Conservation (phyloP, 345 rosid species). For the Psidium guajava region DNA sequence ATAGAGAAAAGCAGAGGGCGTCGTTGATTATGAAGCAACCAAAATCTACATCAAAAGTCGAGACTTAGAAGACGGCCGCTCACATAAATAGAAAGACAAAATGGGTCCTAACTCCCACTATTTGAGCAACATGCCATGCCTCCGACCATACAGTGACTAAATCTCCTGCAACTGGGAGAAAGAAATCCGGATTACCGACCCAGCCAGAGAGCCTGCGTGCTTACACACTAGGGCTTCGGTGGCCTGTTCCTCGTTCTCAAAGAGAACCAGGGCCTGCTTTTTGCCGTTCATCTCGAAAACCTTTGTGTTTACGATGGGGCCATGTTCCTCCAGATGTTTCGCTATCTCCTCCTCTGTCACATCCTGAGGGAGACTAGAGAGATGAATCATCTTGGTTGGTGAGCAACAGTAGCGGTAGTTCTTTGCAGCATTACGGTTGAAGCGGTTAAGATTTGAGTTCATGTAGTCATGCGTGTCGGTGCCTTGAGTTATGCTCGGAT, state of each 20-base stretch:
- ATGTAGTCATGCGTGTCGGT: constrained; percentile 71
- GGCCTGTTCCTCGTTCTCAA: constrained; percentile 85
- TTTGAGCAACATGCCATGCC: neutral
- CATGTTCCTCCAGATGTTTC: constrained; percentile 70
- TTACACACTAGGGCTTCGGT: constrained; percentile 88
- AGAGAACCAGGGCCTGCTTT: constrained; percentile 78
- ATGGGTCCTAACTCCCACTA: neutral
- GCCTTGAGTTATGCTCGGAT: constrained; percentile 81
- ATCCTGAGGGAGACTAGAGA: constrained; percentile 85
- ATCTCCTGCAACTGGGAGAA: constrained; percentile 93
- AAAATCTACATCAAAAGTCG: constrained; percentile 3
- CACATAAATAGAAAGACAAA: neutral
- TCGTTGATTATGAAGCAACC: neutral
- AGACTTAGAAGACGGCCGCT: neutral
- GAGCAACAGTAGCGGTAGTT: constrained; percentile 97
- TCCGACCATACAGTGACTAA: neutral
- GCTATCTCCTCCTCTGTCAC: constrained; percentile 74
- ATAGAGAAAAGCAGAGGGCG: neutral
- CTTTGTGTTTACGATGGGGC: constrained; percentile 51
- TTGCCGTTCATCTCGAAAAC: constrained; percentile 93
- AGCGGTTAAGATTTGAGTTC: constrained; percentile 85
- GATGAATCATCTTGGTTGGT: constrained; percentile 92
- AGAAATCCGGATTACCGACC: constrained; percentile 82
- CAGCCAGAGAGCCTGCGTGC: constrained; percentile 75
- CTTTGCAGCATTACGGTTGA: constrained; percentile 94